phyloP scores from a whole-genome alignment of 2,329 filamentous ascomycete species.

The Rhynchosporium graminicola region DNA sequence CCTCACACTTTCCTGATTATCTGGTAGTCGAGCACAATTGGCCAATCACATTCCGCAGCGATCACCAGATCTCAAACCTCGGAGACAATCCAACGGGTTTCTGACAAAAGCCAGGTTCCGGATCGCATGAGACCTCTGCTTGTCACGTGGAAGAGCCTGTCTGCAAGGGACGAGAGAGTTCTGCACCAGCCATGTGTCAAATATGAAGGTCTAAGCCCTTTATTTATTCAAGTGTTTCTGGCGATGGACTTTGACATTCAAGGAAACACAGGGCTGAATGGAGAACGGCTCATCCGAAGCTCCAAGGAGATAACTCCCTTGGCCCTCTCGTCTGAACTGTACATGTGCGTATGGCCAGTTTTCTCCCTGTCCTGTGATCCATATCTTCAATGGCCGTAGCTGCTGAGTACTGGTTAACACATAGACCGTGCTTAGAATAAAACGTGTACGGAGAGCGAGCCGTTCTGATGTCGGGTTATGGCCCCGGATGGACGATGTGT shows the following conservation, averaged over 20 bases:
- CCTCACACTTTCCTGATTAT: too few species aligned
- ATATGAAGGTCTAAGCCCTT: slow-evolving; percentile 19
- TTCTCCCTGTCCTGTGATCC: neutral
- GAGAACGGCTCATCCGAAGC: slow-evolving; percentile 7
- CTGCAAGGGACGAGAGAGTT: slow-evolving; percentile 12
- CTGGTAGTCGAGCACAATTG: neutral
- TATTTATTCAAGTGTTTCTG: neutral
- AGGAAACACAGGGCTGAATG: slow-evolving; percentile 12
- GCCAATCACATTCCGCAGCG: slow-evolving; percentile 21
- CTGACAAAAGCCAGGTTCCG: slow-evolving; percentile 1
- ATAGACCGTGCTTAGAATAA: neutral
- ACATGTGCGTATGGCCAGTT: neutral
- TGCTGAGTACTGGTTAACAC: neutral
- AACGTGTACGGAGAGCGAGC: neutral
- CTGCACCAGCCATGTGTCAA: slow-evolving; percentile 19
- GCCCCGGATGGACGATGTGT: neutral
- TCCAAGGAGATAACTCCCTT: neutral
- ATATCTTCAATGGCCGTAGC: neutral
- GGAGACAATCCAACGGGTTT: slow-evolving; percentile 19
- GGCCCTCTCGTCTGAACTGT: neutral
- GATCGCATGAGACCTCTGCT: slow-evolving; percentile 4
- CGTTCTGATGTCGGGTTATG: neutral
- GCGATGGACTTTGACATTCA: neutral
- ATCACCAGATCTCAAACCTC: slow-evolving; percentile 20
- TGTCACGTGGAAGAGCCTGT: slow-evolving; percentile 13